Percentiles rank a stretch among this genome's conserved stretches.
Evolutionary conservation across 129 eudicot genomes (phyloP).

Genomic region (Saposhnikovia divaricata): DNA sequence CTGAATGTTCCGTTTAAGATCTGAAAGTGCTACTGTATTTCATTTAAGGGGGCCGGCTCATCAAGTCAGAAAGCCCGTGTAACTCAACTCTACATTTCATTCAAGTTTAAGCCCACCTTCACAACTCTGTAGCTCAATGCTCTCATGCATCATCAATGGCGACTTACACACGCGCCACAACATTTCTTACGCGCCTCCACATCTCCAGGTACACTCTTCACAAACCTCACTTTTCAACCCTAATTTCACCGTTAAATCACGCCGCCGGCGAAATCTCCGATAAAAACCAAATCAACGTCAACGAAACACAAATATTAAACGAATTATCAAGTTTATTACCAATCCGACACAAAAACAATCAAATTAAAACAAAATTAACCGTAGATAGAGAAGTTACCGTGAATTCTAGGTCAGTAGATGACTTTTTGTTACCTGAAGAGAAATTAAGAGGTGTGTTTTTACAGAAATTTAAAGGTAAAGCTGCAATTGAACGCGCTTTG

Average conservation of each 20-base stretch:
- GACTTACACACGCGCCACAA: background rate
- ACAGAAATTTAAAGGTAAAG: slow-evolving; percentile 54
- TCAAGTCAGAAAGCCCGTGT: background rate
- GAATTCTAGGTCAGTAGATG: slow-evolving; percentile 27
- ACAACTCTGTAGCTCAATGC: background rate
- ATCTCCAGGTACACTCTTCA: slow-evolving; percentile 15
- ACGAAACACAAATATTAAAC: slow-evolving; percentile 42
- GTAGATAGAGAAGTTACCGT: slow-evolving; percentile 10
- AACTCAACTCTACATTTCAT: background rate
- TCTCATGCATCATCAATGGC: slow-evolving; percentile 5
- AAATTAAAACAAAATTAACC: slow-evolving; percentile 7
- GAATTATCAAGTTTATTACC: slow-evolving; percentile 53
- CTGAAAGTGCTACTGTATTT: too few relatives aligned
- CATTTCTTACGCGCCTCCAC: slow-evolving; percentile 16
- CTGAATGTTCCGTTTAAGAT: too few relatives aligned
- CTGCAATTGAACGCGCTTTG: slow-evolving; percentile 40
- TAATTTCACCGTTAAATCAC: background rate
- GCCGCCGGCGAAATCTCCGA: background rate
- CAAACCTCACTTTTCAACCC: slow-evolving; percentile 14
- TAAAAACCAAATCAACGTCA: background rate
- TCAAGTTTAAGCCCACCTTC: background rate
- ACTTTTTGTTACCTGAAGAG: slow-evolving; percentile 56
- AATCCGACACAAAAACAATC: slow-evolving; percentile 27
- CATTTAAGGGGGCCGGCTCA: background rate
- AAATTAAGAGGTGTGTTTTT: slow-evolving; percentile 67